Conservation (phyloP, 768 basidiomycete species). For the Cystofilobasidium ferigula region DNA sequence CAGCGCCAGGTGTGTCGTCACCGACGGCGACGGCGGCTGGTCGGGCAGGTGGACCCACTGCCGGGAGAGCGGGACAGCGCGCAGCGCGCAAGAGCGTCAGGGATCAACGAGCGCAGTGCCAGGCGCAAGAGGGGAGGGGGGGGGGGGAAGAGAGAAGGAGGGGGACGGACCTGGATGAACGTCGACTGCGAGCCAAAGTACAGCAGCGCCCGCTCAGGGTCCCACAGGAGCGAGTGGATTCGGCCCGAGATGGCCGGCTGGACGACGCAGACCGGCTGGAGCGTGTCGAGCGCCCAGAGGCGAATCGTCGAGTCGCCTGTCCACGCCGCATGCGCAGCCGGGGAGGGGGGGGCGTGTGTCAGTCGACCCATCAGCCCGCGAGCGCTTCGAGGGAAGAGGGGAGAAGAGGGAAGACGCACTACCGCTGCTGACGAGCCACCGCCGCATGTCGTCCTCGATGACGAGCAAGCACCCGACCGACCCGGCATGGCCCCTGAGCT, state of each 20-base stretch:
- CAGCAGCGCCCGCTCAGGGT: slow-evolving; percentile 4
- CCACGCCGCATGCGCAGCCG: not conserved
- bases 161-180: slow-evolving; percentile 13
- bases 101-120: too few relatives aligned
- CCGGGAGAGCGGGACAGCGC: too few relatives aligned
- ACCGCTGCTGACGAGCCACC: slow-evolving; percentile 23
- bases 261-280: slow-evolving; percentile 7
- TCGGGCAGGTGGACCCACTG: slow-evolving; percentile 26
- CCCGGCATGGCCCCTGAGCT: slow-evolving; percentile 15
- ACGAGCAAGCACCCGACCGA: slow-evolving; percentile 14
- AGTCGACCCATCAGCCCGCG: too few relatives aligned
- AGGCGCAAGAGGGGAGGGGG: not conserved
- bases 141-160: too few relatives aligned
- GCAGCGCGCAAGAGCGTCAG: not conserved
- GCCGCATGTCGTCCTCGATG: slow-evolving; percentile 12
- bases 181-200: slow-evolving; percentile 26
- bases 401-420: not conserved
- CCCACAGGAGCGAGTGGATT: slow-evolving; percentile 18
- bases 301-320: slow-evolving; percentile 22
- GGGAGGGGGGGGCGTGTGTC: not conserved
- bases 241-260: slow-evolving; percentile 15
- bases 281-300: slow-evolving; percentile 20
- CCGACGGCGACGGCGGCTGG: not conserved
- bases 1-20: not conserved
- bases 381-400: too few relatives aligned